Conservation (phyloP, 805 yeast genomes). For the Kazachstania bromeliacearum region DNA sequence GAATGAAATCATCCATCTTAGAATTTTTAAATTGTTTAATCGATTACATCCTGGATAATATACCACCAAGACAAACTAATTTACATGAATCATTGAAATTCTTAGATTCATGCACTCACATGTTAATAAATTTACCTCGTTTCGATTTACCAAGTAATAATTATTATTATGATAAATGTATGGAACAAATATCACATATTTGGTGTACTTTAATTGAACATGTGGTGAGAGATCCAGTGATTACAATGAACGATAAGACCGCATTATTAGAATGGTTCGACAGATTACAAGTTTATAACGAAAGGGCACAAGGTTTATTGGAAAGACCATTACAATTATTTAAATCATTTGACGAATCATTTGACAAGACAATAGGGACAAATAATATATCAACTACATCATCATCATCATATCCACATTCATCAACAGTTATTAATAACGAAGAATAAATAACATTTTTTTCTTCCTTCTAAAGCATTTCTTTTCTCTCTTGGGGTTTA, state of each 20-base stretch:
- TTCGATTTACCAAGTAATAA: constrained; percentile 28
- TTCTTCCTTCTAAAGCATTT: no score
- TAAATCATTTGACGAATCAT: constrained; percentile 9
- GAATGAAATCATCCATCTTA: constrained; percentile 24
- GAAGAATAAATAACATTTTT: no score
- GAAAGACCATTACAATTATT: constrained; percentile 21
- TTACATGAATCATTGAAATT: constrained; percentile 22
- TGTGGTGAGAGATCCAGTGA: constrained; percentile 15
- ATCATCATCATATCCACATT: no score
- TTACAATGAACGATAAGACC: constrained; percentile 13
- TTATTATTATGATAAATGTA: constrained; percentile 29
- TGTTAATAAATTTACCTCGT: constrained; percentile 25
- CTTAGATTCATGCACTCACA: constrained; percentile 23
- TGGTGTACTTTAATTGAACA: constrained; percentile 27
- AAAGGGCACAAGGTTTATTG: constrained; percentile 17
- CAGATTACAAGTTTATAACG: constrained; percentile 19
- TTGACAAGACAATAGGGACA: not conserved
- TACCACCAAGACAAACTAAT: constrained; percentile 25
- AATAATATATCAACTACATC: no score
- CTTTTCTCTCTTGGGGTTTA: no score
- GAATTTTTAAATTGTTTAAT: constrained; percentile 29
- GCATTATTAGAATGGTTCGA: constrained; percentile 14
- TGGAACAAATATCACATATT: constrained; percentile 27
- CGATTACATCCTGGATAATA: constrained; percentile 26
- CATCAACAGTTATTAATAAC: no score